Conservation (phyloP, 192 early-diverging fungal genomes). For the Linnemannia exigua region DNA sequence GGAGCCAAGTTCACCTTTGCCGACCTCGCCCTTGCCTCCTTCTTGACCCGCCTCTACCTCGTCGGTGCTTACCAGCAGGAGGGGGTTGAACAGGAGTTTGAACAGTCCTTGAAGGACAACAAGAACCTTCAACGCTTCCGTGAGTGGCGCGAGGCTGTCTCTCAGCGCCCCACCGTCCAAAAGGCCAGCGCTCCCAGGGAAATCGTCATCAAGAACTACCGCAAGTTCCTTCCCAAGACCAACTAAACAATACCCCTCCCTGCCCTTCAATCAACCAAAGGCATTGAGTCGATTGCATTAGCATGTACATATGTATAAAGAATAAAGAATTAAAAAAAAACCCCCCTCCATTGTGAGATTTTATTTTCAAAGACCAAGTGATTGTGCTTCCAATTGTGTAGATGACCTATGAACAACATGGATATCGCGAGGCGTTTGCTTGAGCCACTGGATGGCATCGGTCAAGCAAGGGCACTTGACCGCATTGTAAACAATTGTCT, state of each 20-base stretch:
- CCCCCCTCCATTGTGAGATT: not conserved
- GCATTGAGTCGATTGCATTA: not conserved
- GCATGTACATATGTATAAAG: constrained; percentile 5
- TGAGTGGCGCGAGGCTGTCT: constrained; percentile 24
- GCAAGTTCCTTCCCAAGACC: constrained; percentile 22
- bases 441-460: constrained; percentile 15
- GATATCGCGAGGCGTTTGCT: constrained; percentile 3
- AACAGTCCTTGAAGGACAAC: constrained; percentile 10
- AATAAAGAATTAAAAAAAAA: not conserved
- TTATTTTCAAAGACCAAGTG: constrained; percentile 1
- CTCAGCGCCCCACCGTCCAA: constrained; percentile 3
- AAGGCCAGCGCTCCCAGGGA: constrained; percentile 10
- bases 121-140: constrained; percentile 15
- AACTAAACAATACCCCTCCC: not conserved
- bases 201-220: constrained; percentile 2
- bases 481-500: constrained; percentile 22
- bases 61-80: constrained; percentile 8
- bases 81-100: not conserved
- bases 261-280: not conserved
- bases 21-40: constrained; percentile 58
- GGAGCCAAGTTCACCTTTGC: constrained; percentile 60
- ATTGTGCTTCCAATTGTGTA: not conserved
- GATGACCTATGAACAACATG: not conserved
- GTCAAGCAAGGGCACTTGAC: not conserved
- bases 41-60: constrained; percentile 49